phyloP scores from a whole-genome alignment of 352 stramenopile genomes.

The Thalassiosira exigua region DNA sequence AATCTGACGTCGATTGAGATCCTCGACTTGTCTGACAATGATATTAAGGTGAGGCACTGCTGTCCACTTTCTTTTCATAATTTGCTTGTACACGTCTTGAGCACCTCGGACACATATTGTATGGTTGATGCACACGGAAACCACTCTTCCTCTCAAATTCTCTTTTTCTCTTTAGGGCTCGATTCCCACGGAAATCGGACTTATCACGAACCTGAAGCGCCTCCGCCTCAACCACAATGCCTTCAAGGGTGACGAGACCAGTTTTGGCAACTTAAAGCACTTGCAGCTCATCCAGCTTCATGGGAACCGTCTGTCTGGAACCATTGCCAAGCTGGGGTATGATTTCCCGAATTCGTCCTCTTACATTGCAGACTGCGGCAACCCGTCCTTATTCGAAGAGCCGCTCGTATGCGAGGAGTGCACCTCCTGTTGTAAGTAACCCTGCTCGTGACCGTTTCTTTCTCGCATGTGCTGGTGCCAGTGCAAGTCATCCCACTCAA shows the following conservation, averaged over 20 bases:
- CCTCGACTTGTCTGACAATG: slow-evolving; percentile 42
- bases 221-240: slow-evolving; percentile 49
- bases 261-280: slow-evolving; percentile 17
- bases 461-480: no score
- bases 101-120: background rate
- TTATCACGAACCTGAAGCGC: slow-evolving; percentile 25
- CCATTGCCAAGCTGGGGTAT: background rate
- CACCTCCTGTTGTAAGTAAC: slow-evolving; percentile 55
- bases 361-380: slow-evolving; percentile 51
- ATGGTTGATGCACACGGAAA: background rate
- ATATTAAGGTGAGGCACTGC: slow-evolving; percentile 33
- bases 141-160: slow-evolving; percentile 4
- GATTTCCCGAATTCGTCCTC: background rate
- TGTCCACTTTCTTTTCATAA: background rate
- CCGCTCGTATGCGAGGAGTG: slow-evolving; percentile 30
- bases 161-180: slow-evolving; percentile 21
- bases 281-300: slow-evolving; percentile 13
- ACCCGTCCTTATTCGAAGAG: slow-evolving; percentile 42
- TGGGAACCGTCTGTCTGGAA: background rate
- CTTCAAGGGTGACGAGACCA: slow-evolving; percentile 23
- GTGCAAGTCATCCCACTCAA: no score
- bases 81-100: background rate
- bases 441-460: background rate
- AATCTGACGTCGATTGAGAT: slow-evolving; percentile 14
- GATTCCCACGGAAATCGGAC: slow-evolving; percentile 33